These are phyloP conservation scores for Protomyces pachydermus DNA, from an alignment of 1,139 yeast genomes.

Conservation along the genomic window DNA sequence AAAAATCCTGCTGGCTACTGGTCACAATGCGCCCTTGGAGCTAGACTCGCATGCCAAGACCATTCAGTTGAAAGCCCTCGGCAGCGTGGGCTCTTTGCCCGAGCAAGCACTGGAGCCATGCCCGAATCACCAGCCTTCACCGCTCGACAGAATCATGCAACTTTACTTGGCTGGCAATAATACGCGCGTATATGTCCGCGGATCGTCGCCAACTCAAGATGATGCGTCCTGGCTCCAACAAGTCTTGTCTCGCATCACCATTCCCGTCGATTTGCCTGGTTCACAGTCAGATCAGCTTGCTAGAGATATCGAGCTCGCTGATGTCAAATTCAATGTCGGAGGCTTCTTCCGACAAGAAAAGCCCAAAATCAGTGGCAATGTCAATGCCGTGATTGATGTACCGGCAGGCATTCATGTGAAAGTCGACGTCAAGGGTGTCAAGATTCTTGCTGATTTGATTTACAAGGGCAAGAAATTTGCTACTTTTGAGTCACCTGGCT, in stretches of 20 bases:
- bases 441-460: conserved; percentile 11
- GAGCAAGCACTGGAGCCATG: not conserved
- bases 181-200: conserved; percentile 7
- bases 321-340: conserved; percentile 17
- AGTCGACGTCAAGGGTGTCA: conserved; percentile 15
- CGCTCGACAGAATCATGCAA: conserved; percentile 16
- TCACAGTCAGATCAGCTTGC: conserved; percentile 15
- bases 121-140: not conserved
- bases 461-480: conserved; percentile 12
- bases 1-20: conserved; percentile 7
- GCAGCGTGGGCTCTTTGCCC: not conserved
- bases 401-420: conserved; percentile 11
- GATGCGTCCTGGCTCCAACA: conserved; percentile 7
- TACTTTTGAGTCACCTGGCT: conserved; percentile 15
- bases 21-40: conserved; percentile 1
- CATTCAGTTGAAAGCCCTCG: conserved; percentile 1
- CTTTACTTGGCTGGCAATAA: conserved; percentile 13
- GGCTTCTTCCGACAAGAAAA: conserved; percentile 17
- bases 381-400: conserved; percentile 11
- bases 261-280: conserved; percentile 12
- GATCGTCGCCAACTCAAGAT: not conserved
- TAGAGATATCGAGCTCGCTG: conserved; percentile 17
- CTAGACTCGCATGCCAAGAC: not conserved
- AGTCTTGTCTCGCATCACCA: not conserved
- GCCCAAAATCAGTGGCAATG: conserved; percentile 22